Evolutionary conservation across 176 grass and related monocot genomes (phyloP).

Genomic region (Juncus inflexus): DNA sequence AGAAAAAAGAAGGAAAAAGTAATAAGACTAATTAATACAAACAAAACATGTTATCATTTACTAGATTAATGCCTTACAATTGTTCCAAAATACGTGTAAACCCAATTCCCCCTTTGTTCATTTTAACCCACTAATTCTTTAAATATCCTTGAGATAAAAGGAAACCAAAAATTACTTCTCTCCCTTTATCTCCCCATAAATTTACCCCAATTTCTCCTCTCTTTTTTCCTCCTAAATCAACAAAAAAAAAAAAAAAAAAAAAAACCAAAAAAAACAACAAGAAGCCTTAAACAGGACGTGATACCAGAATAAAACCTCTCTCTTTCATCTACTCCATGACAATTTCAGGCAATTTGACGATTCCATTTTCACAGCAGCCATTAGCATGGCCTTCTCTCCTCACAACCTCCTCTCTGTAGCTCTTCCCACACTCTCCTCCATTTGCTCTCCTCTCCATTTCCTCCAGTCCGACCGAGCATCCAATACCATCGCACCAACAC

Average conservation of each 20-base stretch:
- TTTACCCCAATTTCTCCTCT: background rate
- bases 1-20: no score
- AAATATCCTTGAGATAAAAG: background rate
- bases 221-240: background rate
- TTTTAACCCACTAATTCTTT: background rate
- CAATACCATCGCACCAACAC: slow-evolving; percentile 30
- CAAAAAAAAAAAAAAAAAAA: slow-evolving; percentile 2
- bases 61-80: no score
- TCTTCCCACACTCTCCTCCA: slow-evolving; percentile 48
- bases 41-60: no score
- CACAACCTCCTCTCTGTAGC: slow-evolving; percentile 42
- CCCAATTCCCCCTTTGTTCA: background rate
- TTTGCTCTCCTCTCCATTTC: slow-evolving; percentile 24
- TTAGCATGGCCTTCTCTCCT: slow-evolving; percentile 29
- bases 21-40: no score
- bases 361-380: slow-evolving; percentile 49
- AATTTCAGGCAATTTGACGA: slow-evolving; percentile 67
- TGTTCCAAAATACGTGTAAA: no score
- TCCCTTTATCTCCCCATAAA: no score
- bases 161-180: background rate
- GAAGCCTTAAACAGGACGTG: slow-evolving; percentile 6
- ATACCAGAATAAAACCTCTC: background rate
- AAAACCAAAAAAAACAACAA: background rate
- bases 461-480: slow-evolving; percentile 35
- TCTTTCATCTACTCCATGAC: slow-evolving; percentile 49